A percentile compares a stretch with the other conserved stretches of the same genome.
Evolutionary conservation across 148 eudicot species (phyloP).

Genomic region (Polygonum maritimum): DNA sequence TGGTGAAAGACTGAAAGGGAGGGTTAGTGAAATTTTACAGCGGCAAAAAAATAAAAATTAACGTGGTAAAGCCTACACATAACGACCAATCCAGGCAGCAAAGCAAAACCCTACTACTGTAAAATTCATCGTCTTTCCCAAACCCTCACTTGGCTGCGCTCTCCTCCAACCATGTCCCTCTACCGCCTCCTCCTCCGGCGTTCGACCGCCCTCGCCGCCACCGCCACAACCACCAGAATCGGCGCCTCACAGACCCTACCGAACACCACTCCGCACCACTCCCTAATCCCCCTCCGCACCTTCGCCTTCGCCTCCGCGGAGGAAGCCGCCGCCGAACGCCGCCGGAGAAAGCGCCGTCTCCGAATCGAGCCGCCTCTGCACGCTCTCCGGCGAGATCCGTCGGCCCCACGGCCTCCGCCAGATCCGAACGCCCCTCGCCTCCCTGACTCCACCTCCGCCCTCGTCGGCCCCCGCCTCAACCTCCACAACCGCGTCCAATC

Average conservation of each 20-base stretch:
- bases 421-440: slow-evolving; percentile 38
- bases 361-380: slow-evolving; percentile 80
- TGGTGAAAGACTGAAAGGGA: too few species aligned
- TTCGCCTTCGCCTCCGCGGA: slow-evolving; percentile 79
- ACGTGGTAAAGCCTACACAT: too few species aligned
- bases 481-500: slow-evolving; percentile 88
- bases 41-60: too few species aligned
- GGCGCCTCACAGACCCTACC: slow-evolving; percentile 12
- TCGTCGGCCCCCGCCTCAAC: slow-evolving; percentile 70
- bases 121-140: not conserved
- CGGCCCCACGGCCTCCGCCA: slow-evolving; percentile 30
- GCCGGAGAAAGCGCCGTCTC: slow-evolving; percentile 83
- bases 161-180: slow-evolving; percentile 29
- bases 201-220: slow-evolving; percentile 4
- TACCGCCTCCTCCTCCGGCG: slow-evolving; percentile 31
- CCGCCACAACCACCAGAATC: slow-evolving; percentile 5
- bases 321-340: slow-evolving; percentile 93
- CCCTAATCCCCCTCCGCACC: slow-evolving; percentile 27
- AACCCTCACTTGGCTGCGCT: not conserved
- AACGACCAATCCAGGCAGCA: too few species aligned
- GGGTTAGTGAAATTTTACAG: too few species aligned
- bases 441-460: slow-evolving; percentile 65
- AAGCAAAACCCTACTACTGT: not conserved
- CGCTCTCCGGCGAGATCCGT: slow-evolving; percentile 57
- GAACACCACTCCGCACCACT: slow-evolving; percentile 14